Evolutionary conservation across 768 basidiomycete species (phyloP), one percentile per base, ranked within the genome.

Genomic region (Phanerodontia chrysosporium): DNA sequence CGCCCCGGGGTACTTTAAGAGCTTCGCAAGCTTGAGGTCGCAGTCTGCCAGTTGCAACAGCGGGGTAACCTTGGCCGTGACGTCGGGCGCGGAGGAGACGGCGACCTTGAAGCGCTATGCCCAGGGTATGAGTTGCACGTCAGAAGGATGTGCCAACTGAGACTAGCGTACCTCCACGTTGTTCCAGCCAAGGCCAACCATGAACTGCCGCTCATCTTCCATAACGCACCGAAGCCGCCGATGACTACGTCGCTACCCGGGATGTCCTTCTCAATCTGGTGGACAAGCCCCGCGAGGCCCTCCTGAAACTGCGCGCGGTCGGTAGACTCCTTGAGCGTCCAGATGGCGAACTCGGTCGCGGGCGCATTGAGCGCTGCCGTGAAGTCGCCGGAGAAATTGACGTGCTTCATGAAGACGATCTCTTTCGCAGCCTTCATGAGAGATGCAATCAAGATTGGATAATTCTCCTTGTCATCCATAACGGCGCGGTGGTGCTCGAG

Each of bases 401-500:
- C 29, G 45, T 62, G 48, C 35, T 51, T 8, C 55, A 57, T 29
- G 35, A 22, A 48, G 25, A 49, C 49, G 18, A 57, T 45, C 3
- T 2, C 16, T 24, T 2, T 45, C 18, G 46, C 10, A 30, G 28
- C 56, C 18, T 49, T 21, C 13, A 18, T 29, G 22, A 61, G 44
- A 18, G 54, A 39, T 18, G 39, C 30, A 3, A 29, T 36, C 13
- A 66, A 55, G 22, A 27, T 27, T 1, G 63, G 60, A 51, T 62
- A 67, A 9, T 24, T 45, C 30, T 51, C 59, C 28, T 44, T 30
- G 54, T 65, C 55, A 8, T 52, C 49, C 48, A 63, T 62, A 22
- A 65, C 46, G 27, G 39, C 51, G 14, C 57, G 12, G 46, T 63
- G 62, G 22, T 63, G 56, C 45, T 57, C 62, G 14, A 55, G 25